Conservation (phyloP, 176 grass and related monocot species). For the Oryza punctata region DNA sequence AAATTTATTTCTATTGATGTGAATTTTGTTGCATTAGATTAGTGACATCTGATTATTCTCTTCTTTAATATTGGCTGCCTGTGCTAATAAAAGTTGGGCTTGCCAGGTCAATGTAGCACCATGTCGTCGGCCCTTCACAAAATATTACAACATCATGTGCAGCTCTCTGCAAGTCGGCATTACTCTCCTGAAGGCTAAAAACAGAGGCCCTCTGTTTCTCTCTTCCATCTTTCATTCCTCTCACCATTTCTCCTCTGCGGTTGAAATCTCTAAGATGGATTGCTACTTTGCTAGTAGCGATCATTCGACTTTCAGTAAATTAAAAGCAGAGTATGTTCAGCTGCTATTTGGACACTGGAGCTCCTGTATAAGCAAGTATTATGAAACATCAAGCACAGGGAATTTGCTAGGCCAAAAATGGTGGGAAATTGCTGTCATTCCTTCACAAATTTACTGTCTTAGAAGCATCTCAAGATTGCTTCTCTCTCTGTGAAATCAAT, state of each 20-base stretch:
- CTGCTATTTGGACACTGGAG: background rate
- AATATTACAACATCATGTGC: background rate
- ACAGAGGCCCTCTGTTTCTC: background rate
- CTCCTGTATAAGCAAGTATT: no score
- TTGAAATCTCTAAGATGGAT: background rate
- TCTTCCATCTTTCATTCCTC: background rate
- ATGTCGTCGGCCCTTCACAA: background rate
- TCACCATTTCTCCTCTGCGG: background rate
- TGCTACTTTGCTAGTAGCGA: background rate
- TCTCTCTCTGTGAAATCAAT: background rate
- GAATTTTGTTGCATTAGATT: no score
- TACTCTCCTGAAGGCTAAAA: background rate
- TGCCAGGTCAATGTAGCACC: no score
- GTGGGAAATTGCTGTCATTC: background rate
- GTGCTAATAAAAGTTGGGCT: no score
- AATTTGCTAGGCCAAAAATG: background rate
- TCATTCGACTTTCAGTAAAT: background rate
- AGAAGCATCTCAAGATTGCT: background rate
- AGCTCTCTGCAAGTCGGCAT: background rate
- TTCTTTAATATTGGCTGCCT: no score
- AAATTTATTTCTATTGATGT: no score
- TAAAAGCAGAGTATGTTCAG: background rate
- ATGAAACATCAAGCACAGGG: no score
- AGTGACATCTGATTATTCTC: no score
- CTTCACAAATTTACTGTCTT: background rate